Base-by-base conservation (phyloP, 805 yeast genomes). In the Yamadazyma akitaensis region DNA sequence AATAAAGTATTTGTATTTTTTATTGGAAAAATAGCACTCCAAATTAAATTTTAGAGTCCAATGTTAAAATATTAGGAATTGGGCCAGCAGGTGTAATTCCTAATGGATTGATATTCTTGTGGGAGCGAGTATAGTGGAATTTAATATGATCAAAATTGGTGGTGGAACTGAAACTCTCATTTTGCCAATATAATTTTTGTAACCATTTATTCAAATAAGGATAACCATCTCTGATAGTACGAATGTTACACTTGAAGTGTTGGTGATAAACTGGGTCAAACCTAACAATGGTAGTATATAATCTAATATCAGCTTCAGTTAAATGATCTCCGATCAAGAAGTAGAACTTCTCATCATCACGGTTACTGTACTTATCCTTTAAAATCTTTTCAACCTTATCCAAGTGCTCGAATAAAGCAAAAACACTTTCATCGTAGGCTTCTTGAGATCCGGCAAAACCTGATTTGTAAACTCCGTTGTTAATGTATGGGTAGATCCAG, bases 201-300 rank as follows among this genome's bases (percentile, higher is more conserved):
- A 91, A 65, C 96, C 96, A 92, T 50, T 80, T 70, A 67, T 89
- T 85, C 44, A 91, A 65, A 56, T 74, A 68, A 18, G 97, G 97
- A 63, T 81, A 92, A 53, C 88, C 87, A 53, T 69, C 62, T 61
- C 97, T 80, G 57, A 92, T 86, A 73, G 83, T 85, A 40, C 83
- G 83, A 51, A 89, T 65, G 65, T 92, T 92, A 65, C 96, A 88
- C 69, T 92, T 94, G 80, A 92, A 94, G 65, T 92, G 97, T 66
- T 91, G 96, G 44, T 85, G 92, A 61, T 92, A 92, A 18, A 90
- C 96, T 1, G 95, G 86, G 64, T 92, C 98, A 59, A 92, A 92
- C 58, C 99, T 80, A 37, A 89, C 75, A 49, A 92, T 83, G 2
- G 98, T 92, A 19, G 97, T 82, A 70, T 70, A 92, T 42, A 92